These are phyloP conservation scores for Nitzschia inconspicua DNA, from an alignment of 108 stramenopile genomes.

Conservation along the genomic window DNA sequence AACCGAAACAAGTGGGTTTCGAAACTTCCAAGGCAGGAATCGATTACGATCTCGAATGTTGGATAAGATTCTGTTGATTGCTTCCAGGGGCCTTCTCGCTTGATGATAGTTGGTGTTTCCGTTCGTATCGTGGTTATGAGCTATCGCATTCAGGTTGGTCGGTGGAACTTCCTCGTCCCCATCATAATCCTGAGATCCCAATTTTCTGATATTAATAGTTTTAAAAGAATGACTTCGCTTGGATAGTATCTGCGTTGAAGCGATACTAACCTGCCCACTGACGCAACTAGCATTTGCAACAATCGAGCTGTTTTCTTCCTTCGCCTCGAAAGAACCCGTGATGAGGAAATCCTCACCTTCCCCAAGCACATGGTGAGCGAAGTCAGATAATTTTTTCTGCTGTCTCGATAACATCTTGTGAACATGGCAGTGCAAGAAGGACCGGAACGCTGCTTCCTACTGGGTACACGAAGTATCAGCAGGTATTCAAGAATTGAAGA, in stretches of 20 bases:
- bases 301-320: constrained; percentile 19
- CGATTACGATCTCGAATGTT: neutral
- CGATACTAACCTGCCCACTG: neutral
- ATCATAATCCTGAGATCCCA: neutral
- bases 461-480: too few relatives aligned
- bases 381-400: neutral
- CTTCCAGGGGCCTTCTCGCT: neutral
- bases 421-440: too few relatives aligned
- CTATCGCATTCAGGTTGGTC: neutral
- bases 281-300: constrained; percentile 16
- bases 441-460: too few relatives aligned
- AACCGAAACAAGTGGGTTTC: neutral
- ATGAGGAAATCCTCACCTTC: constrained; percentile 29
- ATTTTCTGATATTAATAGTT: neutral
- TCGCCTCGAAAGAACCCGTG: constrained; percentile 11
- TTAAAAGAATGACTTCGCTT: neutral
- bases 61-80: neutral
- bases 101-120: too few relatives aligned
- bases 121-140: neutral
- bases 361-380: constrained; percentile 6
- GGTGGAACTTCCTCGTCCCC: neutral
- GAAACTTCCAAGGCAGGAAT: neutral
- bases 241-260: neutral
- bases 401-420: too few relatives aligned
- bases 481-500: too few relatives aligned